These are phyloP conservation scores for Coccomyxa subellipsoidea DNA, from an alignment of 163 green algal genomes.

Conservation along the genomic window DNA sequence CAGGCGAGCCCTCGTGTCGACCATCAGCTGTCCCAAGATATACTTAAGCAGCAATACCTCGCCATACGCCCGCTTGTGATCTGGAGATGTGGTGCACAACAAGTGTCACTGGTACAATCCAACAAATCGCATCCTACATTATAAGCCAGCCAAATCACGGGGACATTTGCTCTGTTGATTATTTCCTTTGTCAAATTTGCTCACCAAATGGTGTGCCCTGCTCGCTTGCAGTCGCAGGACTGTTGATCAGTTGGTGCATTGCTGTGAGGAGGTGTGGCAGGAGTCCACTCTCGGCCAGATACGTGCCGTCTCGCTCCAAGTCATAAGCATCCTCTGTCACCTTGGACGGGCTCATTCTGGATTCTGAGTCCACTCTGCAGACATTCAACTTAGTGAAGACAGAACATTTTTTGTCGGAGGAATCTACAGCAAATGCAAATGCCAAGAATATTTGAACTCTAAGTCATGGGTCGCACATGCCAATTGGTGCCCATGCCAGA, in stretches of 20 bases:
- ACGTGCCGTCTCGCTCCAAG: neutral
- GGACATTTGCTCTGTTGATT: neutral
- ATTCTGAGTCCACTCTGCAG: neutral
- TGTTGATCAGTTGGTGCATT: neutral
- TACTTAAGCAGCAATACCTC: constrained; percentile 21
- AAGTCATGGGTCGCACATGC: neutral
- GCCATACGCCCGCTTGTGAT: constrained; percentile 14
- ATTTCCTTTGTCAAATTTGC: neutral
- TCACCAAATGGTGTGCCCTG: neutral
- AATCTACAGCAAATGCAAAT: neutral
- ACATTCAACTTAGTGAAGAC: neutral
- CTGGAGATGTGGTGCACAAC: neutral
- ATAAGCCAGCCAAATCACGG: too few species aligned
- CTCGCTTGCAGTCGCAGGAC: neutral
- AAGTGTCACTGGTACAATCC: neutral
- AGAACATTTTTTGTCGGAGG: too few species aligned
- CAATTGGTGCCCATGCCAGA: neutral
- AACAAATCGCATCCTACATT: neutral
- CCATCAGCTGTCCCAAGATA: constrained; percentile 17
- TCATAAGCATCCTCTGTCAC: neutral
- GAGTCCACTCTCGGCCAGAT: neutral
- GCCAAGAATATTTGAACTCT: neutral
- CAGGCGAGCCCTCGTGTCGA: neutral
- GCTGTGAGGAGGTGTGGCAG: neutral
- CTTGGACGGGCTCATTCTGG: neutral